phyloP scores from a whole-genome alignment of 2,329 filamentous ascomycete genomes.

The Stemphylium beticola region DNA sequence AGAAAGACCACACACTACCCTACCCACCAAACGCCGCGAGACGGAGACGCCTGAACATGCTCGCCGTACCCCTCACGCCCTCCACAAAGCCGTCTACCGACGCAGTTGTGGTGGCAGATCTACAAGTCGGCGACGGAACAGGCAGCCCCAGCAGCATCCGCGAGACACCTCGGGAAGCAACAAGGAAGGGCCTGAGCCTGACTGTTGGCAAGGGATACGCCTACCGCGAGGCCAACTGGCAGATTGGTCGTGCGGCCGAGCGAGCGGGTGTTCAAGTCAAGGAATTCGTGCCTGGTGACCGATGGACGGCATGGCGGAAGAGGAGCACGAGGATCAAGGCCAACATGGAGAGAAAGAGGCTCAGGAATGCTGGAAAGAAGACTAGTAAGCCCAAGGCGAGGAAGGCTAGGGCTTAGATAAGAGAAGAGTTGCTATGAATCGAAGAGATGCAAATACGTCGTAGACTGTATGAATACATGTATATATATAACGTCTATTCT shows the following conservation, averaged over 20 bases:
- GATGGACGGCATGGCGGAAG: constrained; percentile 71
- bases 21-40: constrained; percentile 75
- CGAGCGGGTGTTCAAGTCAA: constrained; percentile 63
- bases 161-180: constrained; percentile 41
- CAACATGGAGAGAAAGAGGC: constrained; percentile 62
- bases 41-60: constrained; percentile 77
- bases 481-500: too few relatives aligned
- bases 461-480: too few relatives aligned
- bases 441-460: not conserved
- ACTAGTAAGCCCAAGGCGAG: constrained; percentile 39
- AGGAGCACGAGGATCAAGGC: constrained; percentile 58
- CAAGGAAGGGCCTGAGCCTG: constrained; percentile 37
- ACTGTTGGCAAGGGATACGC: constrained; percentile 61
- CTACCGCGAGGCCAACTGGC: constrained; percentile 70
- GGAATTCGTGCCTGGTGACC: constrained; percentile 63
- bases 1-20: constrained; percentile 80
- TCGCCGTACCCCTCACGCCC: constrained; percentile 52
- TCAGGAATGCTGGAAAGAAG: constrained; percentile 55
- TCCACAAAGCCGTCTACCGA: constrained; percentile 21
- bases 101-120: constrained; percentile 29
- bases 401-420: constrained; percentile 23
- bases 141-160: constrained; percentile 23
- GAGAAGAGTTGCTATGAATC: not conserved
- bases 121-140: constrained; percentile 9
- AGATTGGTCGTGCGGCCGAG: constrained; percentile 69